Evolutionary conservation across 306 rosid genomes (phyloP), one percentile per base, ranked within the genome.

Genomic region (Phaseolus lunatus): DNA sequence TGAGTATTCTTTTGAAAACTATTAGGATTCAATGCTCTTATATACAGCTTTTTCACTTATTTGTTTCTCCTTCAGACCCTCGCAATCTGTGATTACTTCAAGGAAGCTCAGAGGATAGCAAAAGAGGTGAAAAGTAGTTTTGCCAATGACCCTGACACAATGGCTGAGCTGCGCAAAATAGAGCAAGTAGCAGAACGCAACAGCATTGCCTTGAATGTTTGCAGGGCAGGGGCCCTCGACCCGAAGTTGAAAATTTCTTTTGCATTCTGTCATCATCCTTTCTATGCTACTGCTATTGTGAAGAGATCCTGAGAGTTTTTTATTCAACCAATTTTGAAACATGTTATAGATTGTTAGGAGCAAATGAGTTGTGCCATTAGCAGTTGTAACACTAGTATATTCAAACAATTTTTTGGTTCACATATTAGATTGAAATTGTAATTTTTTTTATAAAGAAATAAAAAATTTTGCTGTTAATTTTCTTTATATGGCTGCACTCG

Each of bases 101-200:
- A 95, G 89, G 97, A 92, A 67, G 96, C 98, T 61, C 98, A 88
- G 64, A 89, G 83, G 76, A 87, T 92, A n/a, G 96, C 90, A 5
- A 95, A 92, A 86, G 97, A 95, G 80, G 84, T 80, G 31, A 92
- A 85, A 82, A 70, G 89, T 76, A 88, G 96, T 64, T 95, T 92
- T 53, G 78, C 91, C 27, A 84, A 86, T 16, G 93, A 95, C 57
- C 92, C 91, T 0, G 96, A 95, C 45, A 92, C 80, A 61, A 83
- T 85, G 88, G 88, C 90, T 0, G 98, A 95, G 81, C 89, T 95
- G 16, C 81, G 93, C 67, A 84, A 89, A 79, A 50, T 95, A 45
- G 98, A 95, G 83, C 97, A 86, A 76, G 98, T 95, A 19, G 98
- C 98, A 0, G 97, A 92, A 80, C 97, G 93, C 89, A 95, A 95